Conservation (phyloP, 371 early-diverging fungal genomes). For the Capniomyces stellatus region DNA sequence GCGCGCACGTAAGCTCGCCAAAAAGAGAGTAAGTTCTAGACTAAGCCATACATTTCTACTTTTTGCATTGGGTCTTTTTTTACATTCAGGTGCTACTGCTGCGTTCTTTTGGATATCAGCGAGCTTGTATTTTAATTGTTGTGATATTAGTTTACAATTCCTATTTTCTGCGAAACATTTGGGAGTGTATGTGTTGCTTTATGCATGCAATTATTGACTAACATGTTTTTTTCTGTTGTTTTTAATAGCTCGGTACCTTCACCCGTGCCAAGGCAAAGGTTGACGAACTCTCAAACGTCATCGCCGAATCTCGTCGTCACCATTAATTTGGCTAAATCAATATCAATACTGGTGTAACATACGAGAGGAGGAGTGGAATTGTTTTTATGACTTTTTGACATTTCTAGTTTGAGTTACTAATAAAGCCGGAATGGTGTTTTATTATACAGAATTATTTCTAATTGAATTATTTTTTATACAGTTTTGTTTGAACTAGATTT, state of each 20-base stretch:
- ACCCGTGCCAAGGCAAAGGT: slow-evolving; percentile 96
- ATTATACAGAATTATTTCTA: too few species aligned
- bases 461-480: not conserved
- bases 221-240: slow-evolving; percentile 3
- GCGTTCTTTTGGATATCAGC: too few species aligned
- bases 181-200: too few species aligned
- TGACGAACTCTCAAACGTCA: slow-evolving; percentile 85
- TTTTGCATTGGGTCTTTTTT: not conserved
- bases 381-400: not conserved
- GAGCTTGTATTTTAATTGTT: too few species aligned
- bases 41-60: too few species aligned
- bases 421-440: too few species aligned
- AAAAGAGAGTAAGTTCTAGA: slow-evolving; percentile 44
- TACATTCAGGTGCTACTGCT: too few species aligned
- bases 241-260: slow-evolving; percentile 76
- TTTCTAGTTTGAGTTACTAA: too few species aligned
- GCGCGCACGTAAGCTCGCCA: slow-evolving; percentile 97
- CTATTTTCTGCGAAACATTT: too few species aligned
- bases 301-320: slow-evolving; percentile 87
- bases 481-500: not conserved
- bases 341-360: not conserved
- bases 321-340: slow-evolving; percentile 6
- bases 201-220: not conserved
- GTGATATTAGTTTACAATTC: too few species aligned
- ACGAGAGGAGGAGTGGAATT: not conserved